A percentile compares a stretch with the other conserved stretches of the same genome.
Evolutionary conservation across 2,329 filamentous ascomycete species (phyloP).

Genomic region (Monosporascus cannonballus): DNA sequence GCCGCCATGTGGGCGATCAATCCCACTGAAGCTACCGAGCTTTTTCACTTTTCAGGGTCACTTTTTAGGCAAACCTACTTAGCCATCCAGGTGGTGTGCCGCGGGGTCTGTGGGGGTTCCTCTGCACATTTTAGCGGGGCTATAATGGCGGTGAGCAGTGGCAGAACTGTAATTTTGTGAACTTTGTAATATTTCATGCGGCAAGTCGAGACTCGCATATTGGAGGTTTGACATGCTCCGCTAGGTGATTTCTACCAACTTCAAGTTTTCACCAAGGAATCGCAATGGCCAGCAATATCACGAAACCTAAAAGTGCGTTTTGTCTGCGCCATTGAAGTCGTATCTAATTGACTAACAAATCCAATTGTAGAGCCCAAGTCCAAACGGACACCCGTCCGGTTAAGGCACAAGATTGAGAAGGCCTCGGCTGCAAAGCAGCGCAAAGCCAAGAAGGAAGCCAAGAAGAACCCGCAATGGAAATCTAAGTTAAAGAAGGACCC

Average conservation of each 20-base stretch:
- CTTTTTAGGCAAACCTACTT: background rate
- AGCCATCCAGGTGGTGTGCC: too few species aligned
- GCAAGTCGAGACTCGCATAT: too few species aligned
- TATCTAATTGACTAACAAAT: constrained; percentile 4
- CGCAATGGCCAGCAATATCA: constrained; percentile 25
- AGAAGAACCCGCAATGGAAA: constrained; percentile 97
- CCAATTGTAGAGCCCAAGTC: constrained; percentile 73
- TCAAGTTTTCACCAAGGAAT: background rate
- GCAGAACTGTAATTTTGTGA: constrained; percentile 18
- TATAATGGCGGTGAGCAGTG: constrained; percentile 15
- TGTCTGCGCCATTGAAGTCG: background rate
- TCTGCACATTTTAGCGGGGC: too few species aligned
- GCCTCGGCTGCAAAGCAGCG: constrained; percentile 82
- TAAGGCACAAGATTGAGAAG: constrained; percentile 96
- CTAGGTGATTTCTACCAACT: constrained; percentile 1
- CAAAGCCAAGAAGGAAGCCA: constrained; percentile 81
- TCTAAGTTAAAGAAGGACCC: constrained; percentile 96
- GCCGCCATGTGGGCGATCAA: background rate
- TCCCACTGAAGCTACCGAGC: constrained; percentile 4
- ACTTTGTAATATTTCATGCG: constrained; percentile 17
- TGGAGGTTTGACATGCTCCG: too few species aligned
- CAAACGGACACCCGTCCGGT: constrained; percentile 82
- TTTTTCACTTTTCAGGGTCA: background rate
- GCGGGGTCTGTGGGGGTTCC: too few species aligned
- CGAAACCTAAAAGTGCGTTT: constrained; percentile 25